A percentile compares a stretch with the other conserved stretches of the same genome.
These are phyloP conservation scores for Asterionellopsis glacialis DNA, from an alignment of 108 stramenopile genomes.

Conservation along the genomic window DNA sequence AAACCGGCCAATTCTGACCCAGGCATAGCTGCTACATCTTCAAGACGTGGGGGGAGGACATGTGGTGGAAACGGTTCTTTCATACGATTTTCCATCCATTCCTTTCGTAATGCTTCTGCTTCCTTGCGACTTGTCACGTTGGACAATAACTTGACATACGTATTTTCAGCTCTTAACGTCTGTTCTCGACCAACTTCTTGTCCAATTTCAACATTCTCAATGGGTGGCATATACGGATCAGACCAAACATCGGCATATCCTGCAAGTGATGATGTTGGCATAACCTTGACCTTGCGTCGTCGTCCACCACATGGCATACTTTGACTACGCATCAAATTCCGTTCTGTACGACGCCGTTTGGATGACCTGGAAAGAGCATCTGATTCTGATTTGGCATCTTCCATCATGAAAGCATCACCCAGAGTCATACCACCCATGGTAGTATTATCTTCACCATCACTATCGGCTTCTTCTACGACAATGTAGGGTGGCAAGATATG, in stretches of 20 bases:
- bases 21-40: slow-evolving; percentile 58
- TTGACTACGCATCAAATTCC: slow-evolving; percentile 4
- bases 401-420: slow-evolving; percentile 5
- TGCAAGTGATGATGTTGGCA: slow-evolving; percentile 61
- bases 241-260: slow-evolving; percentile 54
- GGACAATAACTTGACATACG: slow-evolving; percentile 51
- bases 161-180: slow-evolving; percentile 66
- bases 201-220: slow-evolving; percentile 41
- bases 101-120: slow-evolving; percentile 51
- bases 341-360: slow-evolving; percentile 26
- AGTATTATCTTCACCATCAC: slow-evolving; percentile 12
- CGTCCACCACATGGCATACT: slow-evolving; percentile 11
- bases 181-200: slow-evolving; percentile 79
- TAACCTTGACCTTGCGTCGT: slow-evolving; percentile 51
- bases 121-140: slow-evolving; percentile 37
- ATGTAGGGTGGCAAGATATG: slow-evolving; percentile 82
- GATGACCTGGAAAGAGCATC: slow-evolving; percentile 19
- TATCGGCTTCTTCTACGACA: slow-evolving; percentile 36
- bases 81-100: slow-evolving; percentile 62
- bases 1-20: slow-evolving; percentile 82
- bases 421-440: slow-evolving; percentile 8
- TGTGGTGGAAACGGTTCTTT: slow-evolving; percentile 58
- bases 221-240: slow-evolving; percentile 59
- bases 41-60: slow-evolving; percentile 71
- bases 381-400: slow-evolving; percentile 31